These are phyloP conservation scores for Cladosporium velox DNA, from an alignment of 2,329 filamentous ascomycete genomes.

Conservation along the genomic window DNA sequence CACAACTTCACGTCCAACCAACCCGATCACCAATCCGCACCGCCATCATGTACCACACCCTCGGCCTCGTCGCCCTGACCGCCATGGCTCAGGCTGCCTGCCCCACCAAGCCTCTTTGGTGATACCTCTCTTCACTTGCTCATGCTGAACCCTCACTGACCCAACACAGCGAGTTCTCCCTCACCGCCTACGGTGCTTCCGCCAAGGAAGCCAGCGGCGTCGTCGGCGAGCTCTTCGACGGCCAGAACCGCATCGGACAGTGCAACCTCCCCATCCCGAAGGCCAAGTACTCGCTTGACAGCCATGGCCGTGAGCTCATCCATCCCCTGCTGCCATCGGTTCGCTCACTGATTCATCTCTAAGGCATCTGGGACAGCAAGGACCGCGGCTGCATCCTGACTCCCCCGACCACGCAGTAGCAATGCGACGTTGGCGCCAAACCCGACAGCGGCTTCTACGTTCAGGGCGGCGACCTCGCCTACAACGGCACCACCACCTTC, in stretches of 20 bases:
- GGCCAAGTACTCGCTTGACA: slow-evolving; percentile 58
- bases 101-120: slow-evolving; percentile 24
- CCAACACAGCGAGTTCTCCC: slow-evolving; percentile 50
- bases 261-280: slow-evolving; percentile 39
- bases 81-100: slow-evolving; percentile 42
- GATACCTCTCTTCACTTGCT: neutral
- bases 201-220: slow-evolving; percentile 53
- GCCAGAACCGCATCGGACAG: slow-evolving; percentile 62
- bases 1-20: neutral
- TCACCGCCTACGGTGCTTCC: slow-evolving; percentile 44
- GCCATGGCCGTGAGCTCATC: slow-evolving; percentile 44
- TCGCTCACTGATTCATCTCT: neutral
- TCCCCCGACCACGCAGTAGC: slow-evolving; percentile 59
- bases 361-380: slow-evolving; percentile 55
- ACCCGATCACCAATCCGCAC: neutral
- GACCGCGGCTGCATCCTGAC: slow-evolving; percentile 66
- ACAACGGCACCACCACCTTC: slow-evolving; percentile 54
- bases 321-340: neutral
- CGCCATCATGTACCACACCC: neutral
- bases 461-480: slow-evolving; percentile 55
- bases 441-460: slow-evolving; percentile 60
- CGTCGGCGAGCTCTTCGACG: slow-evolving; percentile 62
- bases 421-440: slow-evolving; percentile 59
- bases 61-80: slow-evolving; percentile 29
- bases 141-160: neutral